Evolutionary conservation across 2,329 filamentous ascomycete species (phyloP).

Genomic region (Thyridium curvatum): DNA sequence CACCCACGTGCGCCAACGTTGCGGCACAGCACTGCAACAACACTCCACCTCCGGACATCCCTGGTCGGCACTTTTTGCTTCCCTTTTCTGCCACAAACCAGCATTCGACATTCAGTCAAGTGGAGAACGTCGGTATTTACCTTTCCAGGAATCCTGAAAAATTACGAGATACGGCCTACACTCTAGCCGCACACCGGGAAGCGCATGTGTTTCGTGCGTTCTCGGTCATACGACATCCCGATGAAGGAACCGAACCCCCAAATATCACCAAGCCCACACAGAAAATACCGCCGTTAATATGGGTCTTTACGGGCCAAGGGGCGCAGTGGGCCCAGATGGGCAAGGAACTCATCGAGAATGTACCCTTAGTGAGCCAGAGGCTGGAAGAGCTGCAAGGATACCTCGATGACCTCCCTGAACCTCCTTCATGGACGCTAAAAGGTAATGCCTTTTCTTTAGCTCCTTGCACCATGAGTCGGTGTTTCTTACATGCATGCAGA

Average conservation of each 20-base stretch:
- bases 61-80: background rate
- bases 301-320: conserved; percentile 19
- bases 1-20: background rate
- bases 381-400: background rate
- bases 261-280: background rate
- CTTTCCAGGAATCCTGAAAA: conserved; percentile 1
- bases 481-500: background rate
- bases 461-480: background rate
- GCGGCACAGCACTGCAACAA: no score
- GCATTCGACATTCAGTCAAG: background rate
- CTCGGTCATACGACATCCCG: conserved; percentile 3
- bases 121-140: background rate
- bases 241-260: background rate
- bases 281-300: background rate
- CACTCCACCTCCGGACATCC: no score
- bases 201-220: conserved; percentile 9
- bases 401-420: conserved; percentile 10
- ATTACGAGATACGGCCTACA: conserved; percentile 12
- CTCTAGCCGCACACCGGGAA: conserved; percentile 10
- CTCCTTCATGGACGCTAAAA: conserved; percentile 17
- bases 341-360: conserved; percentile 14
- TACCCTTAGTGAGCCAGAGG: no score
- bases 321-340: conserved; percentile 13
- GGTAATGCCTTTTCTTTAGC: no score
- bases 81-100: conserved; percentile 7